Evolutionary conservation across 257 asterid species (phyloP), one percentile per base, ranked within the genome.

Genomic region (Primulina tabacum): DNA sequence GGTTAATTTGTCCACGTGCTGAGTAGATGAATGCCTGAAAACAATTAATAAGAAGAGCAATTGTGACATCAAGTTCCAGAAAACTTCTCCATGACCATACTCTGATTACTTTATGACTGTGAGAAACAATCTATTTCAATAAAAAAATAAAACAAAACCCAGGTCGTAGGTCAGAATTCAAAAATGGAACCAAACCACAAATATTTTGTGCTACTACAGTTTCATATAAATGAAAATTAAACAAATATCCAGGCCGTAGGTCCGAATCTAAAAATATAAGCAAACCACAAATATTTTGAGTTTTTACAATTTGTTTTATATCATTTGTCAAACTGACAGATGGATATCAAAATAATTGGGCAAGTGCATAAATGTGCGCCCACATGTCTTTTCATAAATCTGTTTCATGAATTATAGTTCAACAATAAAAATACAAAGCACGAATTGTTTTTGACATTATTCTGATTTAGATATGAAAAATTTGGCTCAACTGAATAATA

Each of bases 1-100:
- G 61, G 87, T 88, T 68, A 90, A 77, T 56, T 75, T 79, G 76
- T 80, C 85, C 74, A 84, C 81, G 65, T 38, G 89, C 62, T 65
- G 79, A 43, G 24, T 68, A 70, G 78, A 67, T 50, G 74, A 72
- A 34, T 67, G 73, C 84, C 95, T 87, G 87, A 73, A 76, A 71
- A 70, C 38, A 71, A 74, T 64, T 64, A 75, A 62, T 64, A 20
- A 24, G 66, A 20, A 24, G 63, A 16, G 30, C 2, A 38, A 11
- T 63, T 53, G 60, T 64, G 28, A 74, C 32, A 66, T 65, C 24
- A 21, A 58, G 14, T 59, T 34, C 26, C 58, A 37, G 21, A 32
- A 59, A 47, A 60, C 26, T 40, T 59, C 43, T 61, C 3, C 62
- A 35, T 43, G 69, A 26, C 18, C 29, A 21, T 20, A 21, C 24